Conservation (phyloP, 768 basidiomycete genomes). For the Amanita subjunquillea region DNA sequence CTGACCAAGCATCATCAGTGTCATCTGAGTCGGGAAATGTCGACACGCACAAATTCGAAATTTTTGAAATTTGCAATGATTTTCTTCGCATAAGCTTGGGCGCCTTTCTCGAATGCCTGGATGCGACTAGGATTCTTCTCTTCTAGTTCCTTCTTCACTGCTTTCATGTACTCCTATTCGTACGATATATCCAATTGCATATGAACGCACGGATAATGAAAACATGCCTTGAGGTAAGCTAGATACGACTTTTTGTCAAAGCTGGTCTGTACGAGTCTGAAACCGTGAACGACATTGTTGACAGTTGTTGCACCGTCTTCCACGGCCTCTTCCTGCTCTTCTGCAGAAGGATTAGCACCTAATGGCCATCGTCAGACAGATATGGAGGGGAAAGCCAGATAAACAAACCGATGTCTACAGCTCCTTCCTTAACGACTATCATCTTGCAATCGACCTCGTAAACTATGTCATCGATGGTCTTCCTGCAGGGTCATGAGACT, state of each 20-base stretch:
- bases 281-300: conserved; percentile 89
- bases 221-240: conserved; percentile 66
- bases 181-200: not conserved
- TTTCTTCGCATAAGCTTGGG: conserved; percentile 75
- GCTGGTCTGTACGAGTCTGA: conserved; percentile 70
- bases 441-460: conserved; percentile 80
- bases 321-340: conserved; percentile 73
- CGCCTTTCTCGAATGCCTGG: conserved; percentile 72
- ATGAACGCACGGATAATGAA: not conserved
- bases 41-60: conserved; percentile 72
- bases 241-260: conserved; percentile 93
- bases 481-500: conserved; percentile 33
- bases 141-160: conserved; percentile 58
- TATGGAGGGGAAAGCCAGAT: not conserved
- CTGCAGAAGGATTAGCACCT: conserved; percentile 92
- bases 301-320: conserved; percentile 70
- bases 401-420: conserved; percentile 78
- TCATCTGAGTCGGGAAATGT: not conserved
- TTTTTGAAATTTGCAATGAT: conserved; percentile 85
- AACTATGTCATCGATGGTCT: conserved; percentile 65
- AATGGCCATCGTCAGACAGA: conserved; percentile 2
- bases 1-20: conserved; percentile 21
- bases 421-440: conserved; percentile 64
- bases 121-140: conserved; percentile 50
- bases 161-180: conserved; percentile 85